Evolutionary conservation across 1,284 basidiomycete genomes (phyloP).

Genomic region (Puccinia novopanici): DNA sequence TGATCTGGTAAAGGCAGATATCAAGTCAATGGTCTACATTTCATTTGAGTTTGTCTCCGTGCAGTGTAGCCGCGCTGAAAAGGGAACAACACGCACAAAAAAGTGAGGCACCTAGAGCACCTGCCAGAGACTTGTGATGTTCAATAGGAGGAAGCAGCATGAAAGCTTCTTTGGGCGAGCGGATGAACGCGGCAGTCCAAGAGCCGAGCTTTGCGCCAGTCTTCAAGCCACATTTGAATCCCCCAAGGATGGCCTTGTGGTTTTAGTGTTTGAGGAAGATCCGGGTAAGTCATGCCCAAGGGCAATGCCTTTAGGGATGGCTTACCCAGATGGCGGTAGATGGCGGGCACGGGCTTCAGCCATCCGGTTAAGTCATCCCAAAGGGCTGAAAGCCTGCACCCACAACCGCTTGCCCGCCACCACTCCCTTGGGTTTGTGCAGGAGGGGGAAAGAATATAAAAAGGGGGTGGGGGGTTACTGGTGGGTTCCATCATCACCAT

Average conservation of each 20-base stretch:
- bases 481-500: too few relatives aligned
- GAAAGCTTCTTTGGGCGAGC: constrained; percentile 27
- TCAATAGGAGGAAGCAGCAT: background rate
- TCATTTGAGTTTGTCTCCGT: background rate
- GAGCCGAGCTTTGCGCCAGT: constrained; percentile 4
- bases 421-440: too few relatives aligned
- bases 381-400: too few relatives aligned
- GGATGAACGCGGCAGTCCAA: constrained; percentile 43
- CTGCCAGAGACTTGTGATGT: constrained; percentile 6
- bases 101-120: constrained; percentile 25
- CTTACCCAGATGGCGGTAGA: too few relatives aligned
- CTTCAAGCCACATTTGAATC: constrained; percentile 44
- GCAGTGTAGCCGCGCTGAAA: background rate
- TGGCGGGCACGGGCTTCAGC: too few relatives aligned
- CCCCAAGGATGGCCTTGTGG: constrained; percentile 32
- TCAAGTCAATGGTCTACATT: background rate
- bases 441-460: too few relatives aligned
- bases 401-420: too few relatives aligned
- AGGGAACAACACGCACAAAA: constrained; percentile 18
- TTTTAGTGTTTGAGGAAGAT: constrained; percentile 34
- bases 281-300: too few relatives aligned
- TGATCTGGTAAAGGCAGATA: constrained; percentile 11
- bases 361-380: too few relatives aligned
- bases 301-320: too few relatives aligned
- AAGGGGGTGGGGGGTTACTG: too few relatives aligned